These are phyloP conservation scores for Wickerhamiella hasegawae DNA, from an alignment of 805 yeast genomes.

Conservation along the genomic window DNA sequence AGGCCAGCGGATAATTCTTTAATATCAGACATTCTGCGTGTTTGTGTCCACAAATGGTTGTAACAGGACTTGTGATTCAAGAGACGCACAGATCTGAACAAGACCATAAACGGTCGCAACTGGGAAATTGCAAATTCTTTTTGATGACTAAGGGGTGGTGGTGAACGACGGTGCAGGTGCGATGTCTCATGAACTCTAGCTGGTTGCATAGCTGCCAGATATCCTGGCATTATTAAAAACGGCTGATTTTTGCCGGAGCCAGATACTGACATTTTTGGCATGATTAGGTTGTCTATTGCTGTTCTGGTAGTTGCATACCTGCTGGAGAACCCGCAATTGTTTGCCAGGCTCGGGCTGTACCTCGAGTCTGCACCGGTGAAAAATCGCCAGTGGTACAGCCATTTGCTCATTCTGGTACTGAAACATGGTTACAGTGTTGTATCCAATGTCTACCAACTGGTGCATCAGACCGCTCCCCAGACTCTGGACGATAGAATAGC, in stretches of 20 bases:
- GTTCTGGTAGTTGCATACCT: neutral
- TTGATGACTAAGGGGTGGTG: no score
- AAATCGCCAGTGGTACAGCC: neutral
- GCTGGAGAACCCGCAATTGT: neutral
- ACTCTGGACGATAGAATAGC: neutral
- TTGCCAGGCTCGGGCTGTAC: neutral
- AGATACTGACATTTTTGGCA: no score
- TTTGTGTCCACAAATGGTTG: neutral
- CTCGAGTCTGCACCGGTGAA: neutral
- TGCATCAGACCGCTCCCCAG: neutral
- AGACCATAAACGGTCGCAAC: neutral
- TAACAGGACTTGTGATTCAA: neutral
- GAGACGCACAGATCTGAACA: neutral
- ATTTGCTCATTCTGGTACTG: neutral
- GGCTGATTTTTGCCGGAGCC: no score
- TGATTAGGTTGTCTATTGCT: neutral
- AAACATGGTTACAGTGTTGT: neutral
- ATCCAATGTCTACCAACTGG: neutral
- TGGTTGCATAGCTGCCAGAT: no score
- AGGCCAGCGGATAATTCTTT: constrained; percentile 11
- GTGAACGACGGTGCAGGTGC: no score
- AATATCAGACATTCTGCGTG: constrained; percentile 10
- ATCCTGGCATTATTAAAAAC: no score
- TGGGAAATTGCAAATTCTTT: no score
- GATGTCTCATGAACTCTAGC: no score